Conservation (phyloP, 306 rosid species). For the Cucurbita moschata region DNA sequence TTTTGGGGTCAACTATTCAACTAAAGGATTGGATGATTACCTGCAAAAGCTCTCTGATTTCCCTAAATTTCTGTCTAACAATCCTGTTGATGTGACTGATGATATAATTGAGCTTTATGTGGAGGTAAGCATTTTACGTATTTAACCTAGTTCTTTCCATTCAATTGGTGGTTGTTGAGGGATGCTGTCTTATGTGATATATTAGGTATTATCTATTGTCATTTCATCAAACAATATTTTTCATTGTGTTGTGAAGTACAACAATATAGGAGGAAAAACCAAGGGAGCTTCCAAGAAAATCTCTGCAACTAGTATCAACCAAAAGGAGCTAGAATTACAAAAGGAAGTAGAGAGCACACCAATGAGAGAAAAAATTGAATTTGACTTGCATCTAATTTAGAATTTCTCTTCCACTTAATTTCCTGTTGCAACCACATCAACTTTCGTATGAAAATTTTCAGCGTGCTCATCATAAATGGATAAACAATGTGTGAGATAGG, state of each 20-base stretch:
- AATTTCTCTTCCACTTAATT: too few species aligned
- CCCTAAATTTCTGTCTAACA: slow-evolving; percentile 63
- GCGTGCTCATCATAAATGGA: too few species aligned
- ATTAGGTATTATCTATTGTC: background rate
- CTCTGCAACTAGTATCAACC: background rate
- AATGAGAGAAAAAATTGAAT: background rate
- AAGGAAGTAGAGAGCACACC: background rate
- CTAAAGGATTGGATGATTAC: slow-evolving; percentile 47
- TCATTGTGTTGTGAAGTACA: background rate
- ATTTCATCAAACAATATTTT: background rate
- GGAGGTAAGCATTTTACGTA: slow-evolving; percentile 42
- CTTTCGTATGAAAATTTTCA: too few species aligned
- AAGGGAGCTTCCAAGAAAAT: background rate
- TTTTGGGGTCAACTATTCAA: slow-evolving; percentile 29
- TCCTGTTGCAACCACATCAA: too few species aligned
- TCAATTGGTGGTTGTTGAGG: background rate
- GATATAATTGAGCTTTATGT: slow-evolving; percentile 88
- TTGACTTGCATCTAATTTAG: background rate
- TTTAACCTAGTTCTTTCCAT: background rate
- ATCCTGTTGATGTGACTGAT: slow-evolving; percentile 63
- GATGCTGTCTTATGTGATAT: background rate
- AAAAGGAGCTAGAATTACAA: background rate
- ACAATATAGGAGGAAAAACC: background rate
- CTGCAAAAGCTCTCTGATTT: slow-evolving; percentile 58
- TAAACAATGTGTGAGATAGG: too few species aligned